Conservation (phyloP, 2,329 filamentous ascomycete species). For the Botrytis byssoidea region DNA sequence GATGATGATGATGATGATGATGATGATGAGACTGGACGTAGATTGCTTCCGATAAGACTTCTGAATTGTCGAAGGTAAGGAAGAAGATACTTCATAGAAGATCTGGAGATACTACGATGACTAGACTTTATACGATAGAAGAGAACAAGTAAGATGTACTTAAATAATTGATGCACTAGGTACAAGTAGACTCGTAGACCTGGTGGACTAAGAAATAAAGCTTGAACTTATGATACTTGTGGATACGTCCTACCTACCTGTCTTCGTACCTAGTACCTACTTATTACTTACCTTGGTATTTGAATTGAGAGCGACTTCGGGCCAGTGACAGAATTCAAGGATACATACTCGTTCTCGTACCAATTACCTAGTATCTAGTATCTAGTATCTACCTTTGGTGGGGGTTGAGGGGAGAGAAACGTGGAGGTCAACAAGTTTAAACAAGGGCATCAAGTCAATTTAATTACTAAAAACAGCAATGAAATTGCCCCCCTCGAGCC, state of each 20-base stretch:
- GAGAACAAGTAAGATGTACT: not conserved
- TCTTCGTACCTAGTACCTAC: no score
- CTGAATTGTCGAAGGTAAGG: not conserved
- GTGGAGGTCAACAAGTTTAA: not conserved
- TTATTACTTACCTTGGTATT: not conserved
- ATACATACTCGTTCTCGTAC: not conserved
- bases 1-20: constrained; percentile 6
- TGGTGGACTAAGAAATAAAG: not conserved
- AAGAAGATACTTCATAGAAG: not conserved
- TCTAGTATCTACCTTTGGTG: not conserved
- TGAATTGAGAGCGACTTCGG: constrained; percentile 1
- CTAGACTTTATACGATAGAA: not conserved
- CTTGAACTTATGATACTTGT: not conserved
- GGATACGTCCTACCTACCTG: not conserved
- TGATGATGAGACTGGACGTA: not conserved
- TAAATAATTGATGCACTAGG: not conserved
- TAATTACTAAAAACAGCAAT: constrained; percentile 12
- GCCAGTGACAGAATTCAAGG: not conserved
- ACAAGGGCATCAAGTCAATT: not conserved
- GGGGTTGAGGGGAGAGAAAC: not conserved
- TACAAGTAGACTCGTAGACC: not conserved
- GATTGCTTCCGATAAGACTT: not conserved
- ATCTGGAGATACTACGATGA: not conserved
- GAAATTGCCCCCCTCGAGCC: not conserved
- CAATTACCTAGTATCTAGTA: no score